These are phyloP conservation scores for Kwoniella pini DNA, from an alignment of 768 basidiomycete species.

Conservation along the genomic window DNA sequence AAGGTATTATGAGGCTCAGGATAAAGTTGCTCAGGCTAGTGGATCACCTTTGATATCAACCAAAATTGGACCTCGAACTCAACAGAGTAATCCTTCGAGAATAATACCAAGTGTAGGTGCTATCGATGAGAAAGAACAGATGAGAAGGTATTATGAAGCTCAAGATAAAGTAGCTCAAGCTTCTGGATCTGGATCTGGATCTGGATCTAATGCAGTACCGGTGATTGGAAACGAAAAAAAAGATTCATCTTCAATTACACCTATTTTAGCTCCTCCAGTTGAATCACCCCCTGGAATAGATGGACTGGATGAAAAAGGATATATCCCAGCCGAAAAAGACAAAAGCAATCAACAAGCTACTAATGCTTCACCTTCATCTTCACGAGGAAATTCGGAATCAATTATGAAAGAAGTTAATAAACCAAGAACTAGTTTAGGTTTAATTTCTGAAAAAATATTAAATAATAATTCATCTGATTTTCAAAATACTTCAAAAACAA, in stretches of 20 bases:
- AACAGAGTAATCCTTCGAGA: too few relatives aligned
- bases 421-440: conserved; percentile 12
- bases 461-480: background rate
- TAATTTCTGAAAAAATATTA: background rate
- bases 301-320: background rate
- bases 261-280: background rate
- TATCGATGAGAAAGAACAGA: conserved; percentile 40
- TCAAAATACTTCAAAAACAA: background rate
- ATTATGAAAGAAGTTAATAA: background rate
- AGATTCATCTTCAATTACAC: background rate
- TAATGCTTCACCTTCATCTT: background rate
- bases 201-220: conserved; percentile 27
- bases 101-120: too few relatives aligned
- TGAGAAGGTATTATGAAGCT: conserved; percentile 49
- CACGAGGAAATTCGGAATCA: background rate
- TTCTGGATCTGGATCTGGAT: conserved; percentile 45
- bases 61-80: too few relatives aligned
- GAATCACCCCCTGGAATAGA: conserved; percentile 1
- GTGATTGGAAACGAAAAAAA: conserved; percentile 12
- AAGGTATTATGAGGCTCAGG: too few relatives aligned
- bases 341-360: conserved; percentile 50
- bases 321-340: conserved; percentile 36
- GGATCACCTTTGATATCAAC: too few relatives aligned
- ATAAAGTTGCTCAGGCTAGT: background rate
- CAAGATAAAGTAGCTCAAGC: conserved; percentile 27